Percentiles rank a stretch among this genome's conserved stretches.
These are phyloP conservation scores for Exophiala xenobiotica DNA, from an alignment of 2,329 filamentous ascomycete species.

Conservation along the genomic window DNA sequence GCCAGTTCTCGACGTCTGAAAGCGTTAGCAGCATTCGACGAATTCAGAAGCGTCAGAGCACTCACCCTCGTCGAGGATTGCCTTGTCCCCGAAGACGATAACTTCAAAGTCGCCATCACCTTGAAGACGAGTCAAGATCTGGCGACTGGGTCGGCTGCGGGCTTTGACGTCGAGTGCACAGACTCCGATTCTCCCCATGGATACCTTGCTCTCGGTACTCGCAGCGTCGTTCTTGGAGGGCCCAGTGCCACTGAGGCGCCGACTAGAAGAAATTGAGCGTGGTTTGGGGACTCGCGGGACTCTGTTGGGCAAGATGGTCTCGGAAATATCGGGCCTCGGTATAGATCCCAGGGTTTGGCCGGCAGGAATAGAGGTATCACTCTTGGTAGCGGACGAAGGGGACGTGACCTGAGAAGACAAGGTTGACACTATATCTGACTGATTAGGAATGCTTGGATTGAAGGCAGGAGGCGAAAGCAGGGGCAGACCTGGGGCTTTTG, in stretches of 20 bases:
- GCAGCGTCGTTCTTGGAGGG: conserved; percentile 27
- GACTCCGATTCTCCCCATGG: conserved; percentile 74
- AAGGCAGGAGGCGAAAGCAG: conserved; percentile 28
- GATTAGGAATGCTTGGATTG: conserved; percentile 23
- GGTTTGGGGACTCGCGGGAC: conserved; percentile 21
- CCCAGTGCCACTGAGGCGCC: conserved; percentile 29
- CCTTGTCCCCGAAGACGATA: conserved; percentile 97
- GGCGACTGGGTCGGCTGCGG: conserved; percentile 92
- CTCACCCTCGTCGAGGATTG: conserved; percentile 86
- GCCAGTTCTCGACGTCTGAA: conserved; percentile 87
- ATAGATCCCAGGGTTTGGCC: conserved; percentile 13
- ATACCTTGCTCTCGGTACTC: conserved; percentile 17
- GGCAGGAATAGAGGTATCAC: conserved; percentile 12
- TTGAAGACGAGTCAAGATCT: conserved; percentile 90
- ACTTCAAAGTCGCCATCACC: conserved; percentile 92
- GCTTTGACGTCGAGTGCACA: conserved; percentile 96
- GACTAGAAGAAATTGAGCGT: conserved; percentile 28
- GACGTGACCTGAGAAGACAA: conserved; percentile 14
- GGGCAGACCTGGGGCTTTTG: conserved; percentile 24
- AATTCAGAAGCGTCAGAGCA: no score
- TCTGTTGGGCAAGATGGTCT: conserved; percentile 22
- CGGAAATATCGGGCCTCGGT: conserved; percentile 13
- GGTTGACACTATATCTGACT: conserved; percentile 22
- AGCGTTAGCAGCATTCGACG: conserved; percentile 14
- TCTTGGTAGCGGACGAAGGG: conserved; percentile 9